Percentiles rank a stretch among this genome's conserved stretches.
Conservation (phyloP, 2,329 filamentous ascomycete species). For the Colletotrichum tanaceti region DNA sequence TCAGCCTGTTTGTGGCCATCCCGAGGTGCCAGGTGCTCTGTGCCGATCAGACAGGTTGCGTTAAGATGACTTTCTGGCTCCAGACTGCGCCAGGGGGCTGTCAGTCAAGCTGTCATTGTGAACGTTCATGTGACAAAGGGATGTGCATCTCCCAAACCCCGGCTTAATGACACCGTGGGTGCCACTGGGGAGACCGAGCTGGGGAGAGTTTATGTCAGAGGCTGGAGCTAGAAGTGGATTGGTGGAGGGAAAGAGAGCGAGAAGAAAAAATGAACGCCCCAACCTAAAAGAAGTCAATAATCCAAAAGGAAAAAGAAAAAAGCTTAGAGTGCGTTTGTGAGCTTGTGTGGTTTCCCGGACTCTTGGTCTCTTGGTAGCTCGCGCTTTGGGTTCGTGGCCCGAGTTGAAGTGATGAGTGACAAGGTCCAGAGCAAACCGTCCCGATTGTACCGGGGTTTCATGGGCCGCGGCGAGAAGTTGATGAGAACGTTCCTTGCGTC, state of each 20-base stretch:
- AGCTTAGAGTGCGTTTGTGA: conserved; percentile 9
- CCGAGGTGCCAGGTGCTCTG: conserved; percentile 1
- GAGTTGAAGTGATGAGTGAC: not conserved
- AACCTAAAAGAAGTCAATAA: too few species aligned
- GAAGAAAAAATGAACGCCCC: not conserved
- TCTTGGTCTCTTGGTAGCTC: not conserved
- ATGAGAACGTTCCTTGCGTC: conserved; percentile 1
- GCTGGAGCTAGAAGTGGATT: conserved; percentile 5
- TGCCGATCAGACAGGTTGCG: conserved; percentile 22
- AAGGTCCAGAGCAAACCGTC: not conserved
- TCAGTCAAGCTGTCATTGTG: conserved; percentile 9
- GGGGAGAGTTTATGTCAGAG: conserved; percentile 12
- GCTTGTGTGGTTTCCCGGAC: not conserved
- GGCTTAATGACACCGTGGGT: conserved; percentile 1
- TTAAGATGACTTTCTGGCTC: not conserved
- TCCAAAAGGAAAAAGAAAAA: too few species aligned
- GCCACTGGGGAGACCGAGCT: conserved; percentile 1
- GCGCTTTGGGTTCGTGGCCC: conserved; percentile 11
- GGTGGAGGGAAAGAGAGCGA: conserved; percentile 3
- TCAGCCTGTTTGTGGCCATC: conserved; percentile 2
- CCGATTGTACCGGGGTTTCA: conserved; percentile 3
- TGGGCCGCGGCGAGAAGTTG: conserved; percentile 1
- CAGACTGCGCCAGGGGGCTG: not conserved
- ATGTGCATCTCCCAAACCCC: not conserved
- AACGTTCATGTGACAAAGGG: not conserved